Evolutionary conservation across 1,284 basidiomycete species (phyloP).

Genomic region (Microbotryum lychnidis-dioicae): DNA sequence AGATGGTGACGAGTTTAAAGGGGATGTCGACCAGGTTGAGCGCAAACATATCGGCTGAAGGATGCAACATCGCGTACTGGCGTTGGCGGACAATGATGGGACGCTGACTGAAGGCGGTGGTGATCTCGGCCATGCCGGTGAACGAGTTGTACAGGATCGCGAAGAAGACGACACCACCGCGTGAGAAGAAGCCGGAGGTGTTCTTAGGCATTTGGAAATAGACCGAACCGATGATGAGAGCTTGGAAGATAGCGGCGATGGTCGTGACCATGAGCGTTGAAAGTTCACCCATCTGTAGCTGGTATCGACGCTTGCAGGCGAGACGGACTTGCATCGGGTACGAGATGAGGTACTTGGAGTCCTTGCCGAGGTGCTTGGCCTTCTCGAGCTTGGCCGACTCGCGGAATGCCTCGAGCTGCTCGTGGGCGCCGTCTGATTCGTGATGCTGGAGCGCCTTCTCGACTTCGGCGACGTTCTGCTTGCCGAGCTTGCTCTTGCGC

Average conservation of each 20-base stretch:
- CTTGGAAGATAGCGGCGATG: slow-evolving; percentile 32
- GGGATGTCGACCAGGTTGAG: slow-evolving; percentile 46
- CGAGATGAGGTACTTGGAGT: slow-evolving; percentile 48
- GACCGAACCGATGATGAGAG: slow-evolving; percentile 62
- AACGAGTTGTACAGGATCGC: slow-evolving; percentile 46
- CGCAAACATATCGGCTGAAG: slow-evolving; percentile 44
- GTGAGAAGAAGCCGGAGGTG: slow-evolving; percentile 64
- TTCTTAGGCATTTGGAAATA: slow-evolving; percentile 57
- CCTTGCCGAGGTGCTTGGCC: slow-evolving; percentile 41
- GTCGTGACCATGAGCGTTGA: slow-evolving; percentile 40
- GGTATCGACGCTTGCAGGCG: slow-evolving; percentile 57
- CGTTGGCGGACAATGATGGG: slow-evolving; percentile 39
- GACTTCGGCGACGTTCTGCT: slow-evolving; percentile 7
- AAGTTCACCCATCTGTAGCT: slow-evolving; percentile 56
- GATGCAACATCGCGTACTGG: slow-evolving; percentile 45
- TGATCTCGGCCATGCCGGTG: slow-evolving; percentile 52
- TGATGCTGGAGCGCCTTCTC: slow-evolving; percentile 37
- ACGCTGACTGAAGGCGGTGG: slow-evolving; percentile 46
- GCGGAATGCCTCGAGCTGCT: slow-evolving; percentile 43
- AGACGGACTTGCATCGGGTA: slow-evolving; percentile 56
- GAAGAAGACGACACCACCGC: slow-evolving; percentile 58
- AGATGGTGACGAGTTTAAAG: slow-evolving; percentile 40
- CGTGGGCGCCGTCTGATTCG: slow-evolving; percentile 38
- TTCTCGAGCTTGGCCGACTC: slow-evolving; percentile 43
- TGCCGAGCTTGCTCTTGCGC: slow-evolving; percentile 28